Conservation (phyloP, 2,329 filamentous ascomycete genomes). For the Botrytis squamosa region DNA sequence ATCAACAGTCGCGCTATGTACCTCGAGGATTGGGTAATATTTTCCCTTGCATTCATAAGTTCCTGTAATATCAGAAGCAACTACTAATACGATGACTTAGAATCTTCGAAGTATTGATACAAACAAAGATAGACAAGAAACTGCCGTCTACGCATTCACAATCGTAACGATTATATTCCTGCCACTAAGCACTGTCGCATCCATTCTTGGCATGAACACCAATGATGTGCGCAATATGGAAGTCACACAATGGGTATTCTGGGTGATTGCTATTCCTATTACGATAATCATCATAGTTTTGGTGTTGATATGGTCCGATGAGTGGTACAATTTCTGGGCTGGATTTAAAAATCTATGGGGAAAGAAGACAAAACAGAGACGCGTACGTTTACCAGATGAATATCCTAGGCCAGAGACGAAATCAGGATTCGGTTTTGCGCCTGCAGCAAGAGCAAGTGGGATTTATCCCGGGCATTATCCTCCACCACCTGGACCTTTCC, state of each 20-base stretch:
- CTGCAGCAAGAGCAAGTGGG: not conserved
- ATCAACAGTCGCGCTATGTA: conserved; percentile 28
- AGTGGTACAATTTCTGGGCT: conserved; percentile 18
- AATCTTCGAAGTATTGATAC: conserved; percentile 33
- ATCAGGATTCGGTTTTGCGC: not conserved
- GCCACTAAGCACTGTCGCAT: conserved; percentile 37
- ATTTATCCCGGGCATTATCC: not conserved
- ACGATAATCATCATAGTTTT: conserved; percentile 34
- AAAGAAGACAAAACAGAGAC: not conserved
- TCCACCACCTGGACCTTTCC: not conserved
- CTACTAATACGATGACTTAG: conserved; percentile 15
- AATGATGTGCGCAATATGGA: conserved; percentile 37
- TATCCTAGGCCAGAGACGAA: not conserved
- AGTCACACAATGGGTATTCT: conserved; percentile 38
- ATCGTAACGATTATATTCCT: conserved; percentile 41
- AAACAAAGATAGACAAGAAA: conserved; percentile 36
- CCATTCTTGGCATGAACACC: conserved; percentile 40
- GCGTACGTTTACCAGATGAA: not conserved
- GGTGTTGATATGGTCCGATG: conserved; percentile 30
- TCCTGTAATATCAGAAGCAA: not conserved
- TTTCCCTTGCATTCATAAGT: not conserved
- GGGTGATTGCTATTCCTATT: conserved; percentile 37
- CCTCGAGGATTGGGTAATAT: conserved; percentile 27
- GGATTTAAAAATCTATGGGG: not conserved
- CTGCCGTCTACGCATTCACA: conserved; percentile 38